Percentiles rank a stretch among this genome's conserved stretches.
Evolutionary conservation across 257 asterid genomes (phyloP).

Genomic region (Solanum pimpinellifolium): DNA sequence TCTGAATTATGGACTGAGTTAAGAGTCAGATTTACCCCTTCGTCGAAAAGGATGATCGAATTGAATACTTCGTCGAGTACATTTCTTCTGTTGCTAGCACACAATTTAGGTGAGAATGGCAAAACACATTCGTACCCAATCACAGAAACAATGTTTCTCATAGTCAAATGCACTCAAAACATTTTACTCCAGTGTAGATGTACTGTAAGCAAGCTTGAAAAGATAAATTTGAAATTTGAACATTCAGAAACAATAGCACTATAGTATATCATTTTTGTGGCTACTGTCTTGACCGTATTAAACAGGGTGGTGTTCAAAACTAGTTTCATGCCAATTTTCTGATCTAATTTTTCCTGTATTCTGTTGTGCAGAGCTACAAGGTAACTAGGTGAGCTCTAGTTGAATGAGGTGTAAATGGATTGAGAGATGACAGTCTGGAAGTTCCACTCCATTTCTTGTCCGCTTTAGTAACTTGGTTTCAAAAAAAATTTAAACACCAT

Average conservation of each 20-base stretch:
- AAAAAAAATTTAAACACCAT: neutral
- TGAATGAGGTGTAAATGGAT: neutral
- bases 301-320: neutral
- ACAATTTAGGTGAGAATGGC: neutral
- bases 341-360: neutral
- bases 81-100: neutral
- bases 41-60: neutral
- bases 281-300: neutral
- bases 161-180: neutral
- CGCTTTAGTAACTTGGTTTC: neutral
- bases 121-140: neutral
- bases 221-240: neutral
- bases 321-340: neutral
- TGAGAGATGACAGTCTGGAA: neutral
- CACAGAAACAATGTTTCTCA: neutral
- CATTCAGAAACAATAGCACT: neutral
- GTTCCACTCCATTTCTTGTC: neutral
- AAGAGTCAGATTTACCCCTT: neutral
- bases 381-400: conserved; percentile 25
- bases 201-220: neutral
- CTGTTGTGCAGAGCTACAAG: conserved; percentile 39
- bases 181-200: neutral
- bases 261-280: neutral
- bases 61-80: neutral
- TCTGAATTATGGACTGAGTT: neutral